phyloP scores from a whole-genome alignment of 371 early-diverging fungal species.

The Actinomortierella wolfii region DNA sequence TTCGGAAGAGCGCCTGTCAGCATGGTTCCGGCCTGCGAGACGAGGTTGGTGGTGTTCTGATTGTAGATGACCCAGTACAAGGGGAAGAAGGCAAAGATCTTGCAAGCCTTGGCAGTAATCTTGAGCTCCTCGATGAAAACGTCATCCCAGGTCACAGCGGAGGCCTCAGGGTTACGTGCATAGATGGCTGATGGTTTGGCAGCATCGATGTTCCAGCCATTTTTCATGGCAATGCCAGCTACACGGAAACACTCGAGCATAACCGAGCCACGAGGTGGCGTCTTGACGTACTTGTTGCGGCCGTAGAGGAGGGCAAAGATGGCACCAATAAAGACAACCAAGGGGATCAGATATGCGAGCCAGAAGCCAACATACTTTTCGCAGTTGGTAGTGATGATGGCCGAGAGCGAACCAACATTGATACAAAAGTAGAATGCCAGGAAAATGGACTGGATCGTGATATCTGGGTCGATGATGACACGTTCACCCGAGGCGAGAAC shows the following conservation, averaged over 20 bases:
- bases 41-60: slow-evolving; percentile 76
- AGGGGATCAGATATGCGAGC: slow-evolving; percentile 69
- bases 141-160: slow-evolving; percentile 64
- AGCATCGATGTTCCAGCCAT: slow-evolving; percentile 41
- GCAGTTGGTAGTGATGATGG: slow-evolving; percentile 38
- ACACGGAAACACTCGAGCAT: slow-evolving; percentile 35
- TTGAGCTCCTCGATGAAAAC: slow-evolving; percentile 75
- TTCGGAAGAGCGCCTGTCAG: slow-evolving; percentile 63
- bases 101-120: slow-evolving; percentile 65
- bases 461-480: slow-evolving; percentile 45
- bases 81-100: slow-evolving; percentile 73
- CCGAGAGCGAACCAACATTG: slow-evolving; percentile 71
- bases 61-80: slow-evolving; percentile 81
- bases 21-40: slow-evolving; percentile 76
- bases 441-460: slow-evolving; percentile 62
- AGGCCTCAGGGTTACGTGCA: slow-evolving; percentile 12
- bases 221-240: slow-evolving; percentile 27
- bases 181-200: slow-evolving; percentile 38
- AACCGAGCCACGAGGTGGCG: slow-evolving; percentile 62
- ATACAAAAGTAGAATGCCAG: slow-evolving; percentile 83
- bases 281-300: slow-evolving; percentile 60
- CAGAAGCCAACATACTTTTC: slow-evolving; percentile 45
- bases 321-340: slow-evolving; percentile 68
- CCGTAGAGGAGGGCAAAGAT: slow-evolving; percentile 59
- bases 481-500: slow-evolving; percentile 30